Evolutionary conservation across 495 filamentous ascomycete species (phyloP).

Genomic region (Penicillium riverlandense): DNA sequence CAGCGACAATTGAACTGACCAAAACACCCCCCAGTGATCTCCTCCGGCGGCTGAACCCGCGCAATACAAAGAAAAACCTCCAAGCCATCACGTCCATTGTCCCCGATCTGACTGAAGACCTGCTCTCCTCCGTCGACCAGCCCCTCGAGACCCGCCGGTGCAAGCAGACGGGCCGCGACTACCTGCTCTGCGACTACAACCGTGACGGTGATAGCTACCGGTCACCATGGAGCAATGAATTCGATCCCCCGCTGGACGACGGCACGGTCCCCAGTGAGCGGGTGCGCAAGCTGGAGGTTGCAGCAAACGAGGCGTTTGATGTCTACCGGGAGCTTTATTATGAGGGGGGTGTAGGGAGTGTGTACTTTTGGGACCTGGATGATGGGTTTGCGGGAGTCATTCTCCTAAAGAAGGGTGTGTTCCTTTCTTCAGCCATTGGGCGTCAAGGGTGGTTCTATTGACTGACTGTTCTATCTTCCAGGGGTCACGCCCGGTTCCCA

Average conservation of each 20-base stretch:
- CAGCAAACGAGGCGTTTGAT: slow-evolving; percentile 93
- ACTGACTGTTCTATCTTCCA: slow-evolving; percentile 14
- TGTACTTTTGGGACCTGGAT: slow-evolving; percentile 98
- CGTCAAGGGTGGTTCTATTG: background rate
- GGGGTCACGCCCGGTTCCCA: slow-evolving; percentile 59
- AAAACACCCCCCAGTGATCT: slow-evolving; percentile 63
- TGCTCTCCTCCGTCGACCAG: slow-evolving; percentile 94
- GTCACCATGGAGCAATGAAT: slow-evolving; percentile 97
- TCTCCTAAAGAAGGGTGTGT: slow-evolving; percentile 81
- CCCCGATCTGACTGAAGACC: slow-evolving; percentile 91
- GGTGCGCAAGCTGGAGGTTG: slow-evolving; percentile 87
- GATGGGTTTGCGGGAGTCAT: slow-evolving; percentile 97
- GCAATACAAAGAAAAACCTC: slow-evolving; percentile 79
- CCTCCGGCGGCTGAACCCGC: slow-evolving; percentile 93
- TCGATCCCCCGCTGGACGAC: slow-evolving; percentile 78
- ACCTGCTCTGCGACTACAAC: slow-evolving; percentile 99
- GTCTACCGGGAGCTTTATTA: slow-evolving; percentile 97
- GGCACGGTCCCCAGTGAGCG: slow-evolving; percentile 76
- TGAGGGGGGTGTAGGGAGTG: slow-evolving; percentile 88
- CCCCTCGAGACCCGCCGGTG: slow-evolving; percentile 83
- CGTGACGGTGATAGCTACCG: slow-evolving; percentile 96
- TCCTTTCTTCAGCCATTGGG: background rate
- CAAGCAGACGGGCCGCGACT: slow-evolving; percentile 83
- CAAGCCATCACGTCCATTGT: slow-evolving; percentile 75
- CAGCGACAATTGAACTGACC: slow-evolving; percentile 18